These are phyloP conservation scores for Oryza glaberrima DNA, from an alignment of 176 grass and related monocot species.

Conservation along the genomic window DNA sequence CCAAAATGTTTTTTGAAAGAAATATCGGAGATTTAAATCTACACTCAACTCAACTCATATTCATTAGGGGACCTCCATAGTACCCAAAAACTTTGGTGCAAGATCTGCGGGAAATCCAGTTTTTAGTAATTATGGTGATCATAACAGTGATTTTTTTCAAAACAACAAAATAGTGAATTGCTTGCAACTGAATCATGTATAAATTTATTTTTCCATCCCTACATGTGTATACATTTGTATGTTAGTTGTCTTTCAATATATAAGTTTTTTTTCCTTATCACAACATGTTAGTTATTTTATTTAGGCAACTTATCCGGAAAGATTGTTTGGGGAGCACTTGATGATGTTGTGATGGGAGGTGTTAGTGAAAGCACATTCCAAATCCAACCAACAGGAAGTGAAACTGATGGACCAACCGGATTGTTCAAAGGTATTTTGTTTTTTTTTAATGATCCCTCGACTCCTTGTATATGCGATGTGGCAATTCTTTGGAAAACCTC, in stretches of 20 bases:
- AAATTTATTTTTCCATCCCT: slow-evolving; percentile 5
- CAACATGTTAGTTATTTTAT: slow-evolving; percentile 21
- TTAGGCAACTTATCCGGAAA: slow-evolving; percentile 71
- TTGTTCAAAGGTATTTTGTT: slow-evolving; percentile 86
- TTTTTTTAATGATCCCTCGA: slow-evolving; percentile 2
- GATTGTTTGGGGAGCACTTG: slow-evolving; percentile 84
- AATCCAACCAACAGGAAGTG: slow-evolving; percentile 78
- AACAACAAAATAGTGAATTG: neutral
- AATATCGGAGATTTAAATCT: neutral
- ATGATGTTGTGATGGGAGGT: slow-evolving; percentile 98
- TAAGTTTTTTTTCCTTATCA: neutral
- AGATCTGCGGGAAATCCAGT: neutral
- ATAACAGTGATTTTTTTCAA: neutral
- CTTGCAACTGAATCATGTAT: slow-evolving; percentile 6
- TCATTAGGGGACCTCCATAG: neutral
- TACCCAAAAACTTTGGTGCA: slow-evolving; percentile 13
- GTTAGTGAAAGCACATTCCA: slow-evolving; percentile 94
- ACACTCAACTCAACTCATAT: slow-evolving; percentile 27
- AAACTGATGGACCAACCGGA: slow-evolving; percentile 83
- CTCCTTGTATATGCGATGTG: slow-evolving; percentile 20
- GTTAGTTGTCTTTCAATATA: slow-evolving; percentile 2
- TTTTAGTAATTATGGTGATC: slow-evolving; percentile 23
- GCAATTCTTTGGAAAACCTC: neutral
- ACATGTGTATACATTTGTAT: neutral
- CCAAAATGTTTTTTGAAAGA: neutral